Base-by-base conservation (phyloP, 805 yeast genomes). In the Candida silvatica region DNA sequence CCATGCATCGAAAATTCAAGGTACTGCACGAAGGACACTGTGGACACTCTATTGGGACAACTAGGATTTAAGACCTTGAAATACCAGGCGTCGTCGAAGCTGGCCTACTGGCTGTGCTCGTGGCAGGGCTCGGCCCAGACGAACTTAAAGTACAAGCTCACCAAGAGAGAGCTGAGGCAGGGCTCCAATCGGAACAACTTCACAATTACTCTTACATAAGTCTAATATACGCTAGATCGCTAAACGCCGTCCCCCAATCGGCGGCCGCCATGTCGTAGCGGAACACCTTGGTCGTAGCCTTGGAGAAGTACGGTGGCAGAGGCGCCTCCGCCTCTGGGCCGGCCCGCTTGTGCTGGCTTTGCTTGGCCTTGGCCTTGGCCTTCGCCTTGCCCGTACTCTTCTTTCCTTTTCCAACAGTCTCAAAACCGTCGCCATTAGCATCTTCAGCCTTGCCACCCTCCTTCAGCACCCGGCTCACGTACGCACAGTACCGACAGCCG, bases 1-100 rank as follows among this genome's bases (percentile, higher is more conserved):
- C 95, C 97, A 0, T 90, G 98, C 52, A 63, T 85, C 1, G 54
- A 62, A 6, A 88, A 90, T 53, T 87, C 97, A 0, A 65, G 97
- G 30, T 90, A 88, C 52, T 74, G 80, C 54, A 52, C 56, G 2
- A 18, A 34, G 12, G 19, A 32, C 3, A 24, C 22, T 4, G 30
- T 39, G 16, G 29, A 37, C 20, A 16, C 26, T 5, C 67, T 87
- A 9, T 68, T 80, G 73, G 23, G 39, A 0, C 46, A 63, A 6
- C 57, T 85, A n/a, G 96, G 96, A 0, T 86, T 75, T 42, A 41
- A 38, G 6, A 40, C 62, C 24, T 33, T 66, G 4, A 50, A 62
- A 31, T 62, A 66, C 38, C 72, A 80, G 42, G 74, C 72, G 36
- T 77, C 95, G 0, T 65, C 68, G 33, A 87, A 87, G 48, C 65